Evolutionary conservation across 345 rosid genomes (phyloP), one percentile per base, ranked within the genome.

Genomic region (Eucalyptus erythrocorys): DNA sequence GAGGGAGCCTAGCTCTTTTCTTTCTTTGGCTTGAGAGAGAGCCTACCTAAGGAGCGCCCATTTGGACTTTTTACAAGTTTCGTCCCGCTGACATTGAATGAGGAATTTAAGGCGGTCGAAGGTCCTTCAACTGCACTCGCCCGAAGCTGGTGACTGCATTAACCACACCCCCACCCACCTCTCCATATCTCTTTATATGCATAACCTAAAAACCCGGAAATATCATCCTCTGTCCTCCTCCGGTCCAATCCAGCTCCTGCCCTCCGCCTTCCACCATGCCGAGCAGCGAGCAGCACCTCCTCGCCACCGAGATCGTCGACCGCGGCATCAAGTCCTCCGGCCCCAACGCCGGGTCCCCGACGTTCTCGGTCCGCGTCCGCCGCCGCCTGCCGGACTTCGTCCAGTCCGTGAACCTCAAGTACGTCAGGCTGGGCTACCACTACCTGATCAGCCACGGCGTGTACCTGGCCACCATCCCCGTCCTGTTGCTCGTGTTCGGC

Each of bases 391-490:
- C 99, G 1, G 99, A 98, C 88, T 98, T 98, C 86, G 97, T 98
- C 30, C 99, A 98, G 79, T 98, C 99, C 1, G 99, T 98, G 30
- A 98, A 98, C 87, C 94, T 98, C 79, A 98, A 98, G 93, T 98
- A 98, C 68, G 99, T 98, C 88, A 97, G 94, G 90, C 93, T 98
- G 82, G 99, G 99, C 16, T 98, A 98, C 90, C 99, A 94, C 88
- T 96, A 98, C 91, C 94, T 98, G n/a, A 98, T 98, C 87, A 98
- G 92, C 88, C 99, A 98, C 86, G 99, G 96, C 89, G 94, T 98
- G 12, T 98, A 98, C 90, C 91, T 98, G 92, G 99, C 96, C 61
- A 97, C 99, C 84, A 93, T 98, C 80, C 99, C 99, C 9, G 92
- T 96, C 88, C 88, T 98, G 90, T 92, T 96, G 68, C 92, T 96